phyloP scores from a whole-genome alignment of 495 filamentous ascomycete species.

The Beverwykella pulmonaria region DNA sequence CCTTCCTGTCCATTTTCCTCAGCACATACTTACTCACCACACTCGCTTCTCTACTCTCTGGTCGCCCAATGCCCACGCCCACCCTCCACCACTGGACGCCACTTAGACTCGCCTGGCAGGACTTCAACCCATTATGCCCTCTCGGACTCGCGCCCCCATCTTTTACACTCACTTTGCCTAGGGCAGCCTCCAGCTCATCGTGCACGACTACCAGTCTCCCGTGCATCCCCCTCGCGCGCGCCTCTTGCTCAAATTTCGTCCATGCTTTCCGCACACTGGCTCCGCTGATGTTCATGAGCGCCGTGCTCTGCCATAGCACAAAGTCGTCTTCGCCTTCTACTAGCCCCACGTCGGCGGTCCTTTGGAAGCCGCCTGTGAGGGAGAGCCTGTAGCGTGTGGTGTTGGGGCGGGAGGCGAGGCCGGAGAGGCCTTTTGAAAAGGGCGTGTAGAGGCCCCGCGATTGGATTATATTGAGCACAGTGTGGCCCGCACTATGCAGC shows the following conservation, averaged over 20 bases:
- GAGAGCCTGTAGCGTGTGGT: neutral
- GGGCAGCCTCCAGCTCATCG: constrained; percentile 74
- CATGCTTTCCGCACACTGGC: constrained; percentile 41
- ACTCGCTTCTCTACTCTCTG: constrained; percentile 56
- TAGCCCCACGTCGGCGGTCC: neutral
- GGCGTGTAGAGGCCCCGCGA: constrained; percentile 45
- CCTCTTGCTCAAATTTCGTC: constrained; percentile 25
- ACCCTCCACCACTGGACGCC: constrained; percentile 56
- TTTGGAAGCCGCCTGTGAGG: constrained; percentile 5
- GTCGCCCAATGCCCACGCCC: constrained; percentile 74
- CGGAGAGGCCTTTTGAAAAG: constrained; percentile 50
- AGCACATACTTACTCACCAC: constrained; percentile 71
- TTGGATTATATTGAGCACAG: constrained; percentile 54
- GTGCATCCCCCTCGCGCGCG: constrained; percentile 20
- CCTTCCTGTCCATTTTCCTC: constrained; percentile 58
- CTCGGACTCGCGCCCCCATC: constrained; percentile 58
- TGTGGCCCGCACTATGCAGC: constrained; percentile 81
- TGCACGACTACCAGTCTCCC: constrained; percentile 72
- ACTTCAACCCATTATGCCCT: constrained; percentile 83
- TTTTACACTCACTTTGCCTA: constrained; percentile 67
- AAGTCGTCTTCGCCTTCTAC: constrained; percentile 49
- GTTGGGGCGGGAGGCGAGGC: constrained; percentile 14
- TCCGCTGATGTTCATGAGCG: constrained; percentile 70
- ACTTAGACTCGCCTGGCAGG: constrained; percentile 56
- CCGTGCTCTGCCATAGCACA: constrained; percentile 68